These are phyloP conservation scores for Naegleria gruberi DNA, from an alignment of 208 protist genomes.

Conservation along the genomic window DNA sequence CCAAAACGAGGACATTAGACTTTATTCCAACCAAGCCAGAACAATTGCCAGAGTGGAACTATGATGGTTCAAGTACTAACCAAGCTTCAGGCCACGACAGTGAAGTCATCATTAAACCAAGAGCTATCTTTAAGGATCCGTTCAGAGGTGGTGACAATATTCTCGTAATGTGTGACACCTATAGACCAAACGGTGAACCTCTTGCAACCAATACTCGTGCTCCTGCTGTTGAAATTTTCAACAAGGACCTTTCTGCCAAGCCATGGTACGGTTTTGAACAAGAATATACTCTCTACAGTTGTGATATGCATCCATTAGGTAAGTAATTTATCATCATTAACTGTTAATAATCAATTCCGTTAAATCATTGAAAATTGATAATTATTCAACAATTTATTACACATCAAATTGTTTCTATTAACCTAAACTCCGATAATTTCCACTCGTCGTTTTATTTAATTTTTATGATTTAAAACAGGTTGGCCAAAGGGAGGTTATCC, in stretches of 20 bases:
- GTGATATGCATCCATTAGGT: slow-evolving; percentile 41
- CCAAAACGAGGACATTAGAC: slow-evolving; percentile 4
- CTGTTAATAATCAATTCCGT: neutral
- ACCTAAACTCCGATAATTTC: neutral
- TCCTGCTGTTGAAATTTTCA: slow-evolving; percentile 67
- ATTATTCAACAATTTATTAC: neutral
- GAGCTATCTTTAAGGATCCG: slow-evolving; percentile 58
- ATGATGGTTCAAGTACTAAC: slow-evolving; percentile 86
- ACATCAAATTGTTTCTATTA: neutral
- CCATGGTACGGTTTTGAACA: slow-evolving; percentile 76
- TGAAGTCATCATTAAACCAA: slow-evolving; percentile 75
- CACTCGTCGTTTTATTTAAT: neutral
- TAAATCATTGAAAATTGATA: slow-evolving; percentile 34
- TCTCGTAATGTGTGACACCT: slow-evolving; percentile 62
- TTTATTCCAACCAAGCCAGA: slow-evolving; percentile 25
- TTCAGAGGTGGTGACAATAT: slow-evolving; percentile 62
- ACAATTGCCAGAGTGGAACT: slow-evolving; percentile 90
- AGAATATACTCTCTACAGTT: slow-evolving; percentile 67
- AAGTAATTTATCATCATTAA: neutral
- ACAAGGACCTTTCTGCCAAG: slow-evolving; percentile 52
- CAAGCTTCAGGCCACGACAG: slow-evolving; percentile 73
- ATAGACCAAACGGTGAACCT: slow-evolving; percentile 71
- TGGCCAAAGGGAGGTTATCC: slow-evolving; percentile 80
- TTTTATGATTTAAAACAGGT: slow-evolving; percentile 45
- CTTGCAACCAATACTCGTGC: slow-evolving; percentile 77